A percentile compares a stretch with the other conserved stretches of the same genome.
Evolutionary conservation across 495 filamentous ascomycete species (phyloP).

Genomic region (Lophiostoma macrostomum): DNA sequence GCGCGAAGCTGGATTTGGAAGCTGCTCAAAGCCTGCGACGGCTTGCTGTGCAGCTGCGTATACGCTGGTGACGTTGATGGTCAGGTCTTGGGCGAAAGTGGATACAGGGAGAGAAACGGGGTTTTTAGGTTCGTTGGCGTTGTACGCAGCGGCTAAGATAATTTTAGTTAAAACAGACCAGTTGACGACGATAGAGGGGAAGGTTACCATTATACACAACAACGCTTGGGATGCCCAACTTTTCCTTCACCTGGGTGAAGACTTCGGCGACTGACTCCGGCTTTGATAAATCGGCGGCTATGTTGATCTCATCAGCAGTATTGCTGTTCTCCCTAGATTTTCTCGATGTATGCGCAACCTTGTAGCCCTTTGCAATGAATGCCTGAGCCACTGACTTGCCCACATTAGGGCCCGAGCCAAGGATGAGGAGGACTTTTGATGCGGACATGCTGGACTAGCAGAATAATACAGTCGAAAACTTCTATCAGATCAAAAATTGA

Average conservation of each 20-base stretch:
- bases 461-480: too few relatives aligned
- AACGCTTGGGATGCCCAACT: constrained; percentile 46
- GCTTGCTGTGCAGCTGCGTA: constrained; percentile 49
- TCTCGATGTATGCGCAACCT: constrained; percentile 44
- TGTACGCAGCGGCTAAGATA: neutral
- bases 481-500: too few relatives aligned
- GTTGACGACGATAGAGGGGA: neutral
- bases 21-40: constrained; percentile 40
- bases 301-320: constrained; percentile 39
- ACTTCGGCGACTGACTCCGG: constrained; percentile 38
- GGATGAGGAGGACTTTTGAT: constrained; percentile 48
- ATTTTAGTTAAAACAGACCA: constrained; percentile 11
- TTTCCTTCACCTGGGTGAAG: constrained; percentile 43
- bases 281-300: constrained; percentile 45
- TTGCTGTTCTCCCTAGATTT: constrained; percentile 40
- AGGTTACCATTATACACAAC: constrained; percentile 52
- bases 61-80: constrained; percentile 46
- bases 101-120: constrained; percentile 14
- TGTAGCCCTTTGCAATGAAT: constrained; percentile 50
- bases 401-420: constrained; percentile 47
- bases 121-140: neutral
- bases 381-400: constrained; percentile 39
- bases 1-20: constrained; percentile 39
- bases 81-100: constrained; percentile 42
- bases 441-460: too few relatives aligned